These are phyloP conservation scores for Colletotrichum shisoi DNA, from an alignment of 2,329 filamentous ascomycete genomes.

Conservation along the genomic window DNA sequence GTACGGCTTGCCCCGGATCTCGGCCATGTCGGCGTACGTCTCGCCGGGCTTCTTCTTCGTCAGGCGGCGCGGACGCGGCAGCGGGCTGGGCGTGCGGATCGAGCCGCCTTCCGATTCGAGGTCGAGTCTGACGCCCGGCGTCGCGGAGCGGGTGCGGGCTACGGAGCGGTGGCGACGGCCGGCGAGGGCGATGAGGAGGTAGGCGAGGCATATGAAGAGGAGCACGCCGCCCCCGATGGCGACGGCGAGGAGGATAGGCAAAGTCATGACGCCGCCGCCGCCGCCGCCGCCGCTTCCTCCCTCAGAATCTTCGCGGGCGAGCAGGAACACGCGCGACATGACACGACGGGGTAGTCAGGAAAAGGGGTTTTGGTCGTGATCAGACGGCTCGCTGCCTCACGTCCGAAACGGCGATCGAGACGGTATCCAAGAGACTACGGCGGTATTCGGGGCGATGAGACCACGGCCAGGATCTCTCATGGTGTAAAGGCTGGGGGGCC, in stretches of 20 bases:
- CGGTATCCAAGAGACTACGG: background rate
- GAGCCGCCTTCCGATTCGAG: slow-evolving; percentile 15
- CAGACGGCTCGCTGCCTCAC: background rate
- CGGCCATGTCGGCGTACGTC: slow-evolving; percentile 28
- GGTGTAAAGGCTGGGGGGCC: background rate
- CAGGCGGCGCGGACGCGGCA: slow-evolving; percentile 26
- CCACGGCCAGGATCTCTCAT: slow-evolving; percentile 13
- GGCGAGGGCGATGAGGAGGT: slow-evolving; percentile 54
- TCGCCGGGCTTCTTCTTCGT: slow-evolving; percentile 17
- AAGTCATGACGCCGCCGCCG: slow-evolving; percentile 35
- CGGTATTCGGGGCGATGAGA: slow-evolving; percentile 5
- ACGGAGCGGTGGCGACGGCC: slow-evolving; percentile 44
- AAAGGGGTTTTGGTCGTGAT: background rate
- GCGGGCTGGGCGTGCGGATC: slow-evolving; percentile 30
- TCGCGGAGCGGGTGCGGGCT: background rate
- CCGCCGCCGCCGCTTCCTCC: background rate
- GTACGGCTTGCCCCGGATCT: slow-evolving; percentile 22
- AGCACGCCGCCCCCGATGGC: slow-evolving; percentile 58
- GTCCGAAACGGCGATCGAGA: background rate
- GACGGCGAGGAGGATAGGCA: slow-evolving; percentile 56
- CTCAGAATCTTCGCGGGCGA: slow-evolving; percentile 3
- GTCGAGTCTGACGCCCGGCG: background rate
- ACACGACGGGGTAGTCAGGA: background rate
- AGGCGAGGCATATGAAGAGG: slow-evolving; percentile 54
- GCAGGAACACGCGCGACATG: slow-evolving; percentile 13